These are phyloP conservation scores for Wickerhamiella qilinensis DNA, from an alignment of 805 yeast genomes.

Conservation along the genomic window DNA sequence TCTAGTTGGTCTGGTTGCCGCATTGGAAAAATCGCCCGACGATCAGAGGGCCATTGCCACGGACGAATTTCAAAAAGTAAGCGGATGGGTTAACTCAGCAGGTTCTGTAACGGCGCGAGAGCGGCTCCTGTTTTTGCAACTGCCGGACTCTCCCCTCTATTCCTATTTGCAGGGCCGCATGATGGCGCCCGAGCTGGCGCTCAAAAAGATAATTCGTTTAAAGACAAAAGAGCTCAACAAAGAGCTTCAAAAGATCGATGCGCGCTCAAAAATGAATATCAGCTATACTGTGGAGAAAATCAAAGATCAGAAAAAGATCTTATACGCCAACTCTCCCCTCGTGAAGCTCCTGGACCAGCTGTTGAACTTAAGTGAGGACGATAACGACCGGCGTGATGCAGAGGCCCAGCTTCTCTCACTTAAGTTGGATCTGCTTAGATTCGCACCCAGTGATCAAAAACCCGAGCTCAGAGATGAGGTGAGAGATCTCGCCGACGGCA, in stretches of 20 bases:
- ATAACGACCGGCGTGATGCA: slow-evolving; percentile 34
- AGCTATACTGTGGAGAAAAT: slow-evolving; percentile 8
- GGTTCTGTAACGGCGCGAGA: slow-evolving; percentile 9
- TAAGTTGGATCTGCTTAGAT: slow-evolving; percentile 35
- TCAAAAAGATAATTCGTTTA: slow-evolving; percentile 13
- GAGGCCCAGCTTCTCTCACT: slow-evolving; percentile 50
- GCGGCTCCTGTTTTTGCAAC: slow-evolving; percentile 11
- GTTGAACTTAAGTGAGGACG: slow-evolving; percentile 47
- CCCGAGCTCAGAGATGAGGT: slow-evolving; percentile 27
- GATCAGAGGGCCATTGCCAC: slow-evolving; percentile 13
- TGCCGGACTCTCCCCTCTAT: slow-evolving; percentile 19
- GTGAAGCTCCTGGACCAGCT: slow-evolving; percentile 37
- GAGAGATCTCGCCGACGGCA: slow-evolving; percentile 44
- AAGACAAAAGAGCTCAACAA: slow-evolving; percentile 15
- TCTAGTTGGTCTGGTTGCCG: slow-evolving; percentile 8
- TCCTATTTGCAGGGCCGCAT: slow-evolving; percentile 17
- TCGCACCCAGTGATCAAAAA: slow-evolving; percentile 33
- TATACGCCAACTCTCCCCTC: slow-evolving; percentile 35
- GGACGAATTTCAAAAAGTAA: slow-evolving; percentile 10
- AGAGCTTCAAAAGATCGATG: slow-evolving; percentile 12
- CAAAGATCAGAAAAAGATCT: slow-evolving; percentile 24
- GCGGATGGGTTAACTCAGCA: slow-evolving; percentile 7
- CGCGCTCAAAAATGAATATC: slow-evolving; percentile 14
- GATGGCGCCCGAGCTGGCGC: slow-evolving; percentile 15
- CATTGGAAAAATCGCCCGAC: slow-evolving; percentile 10